Base-by-base conservation (phyloP, 2,329 filamentous ascomycete species). In the Penicillium sp. region DNA sequence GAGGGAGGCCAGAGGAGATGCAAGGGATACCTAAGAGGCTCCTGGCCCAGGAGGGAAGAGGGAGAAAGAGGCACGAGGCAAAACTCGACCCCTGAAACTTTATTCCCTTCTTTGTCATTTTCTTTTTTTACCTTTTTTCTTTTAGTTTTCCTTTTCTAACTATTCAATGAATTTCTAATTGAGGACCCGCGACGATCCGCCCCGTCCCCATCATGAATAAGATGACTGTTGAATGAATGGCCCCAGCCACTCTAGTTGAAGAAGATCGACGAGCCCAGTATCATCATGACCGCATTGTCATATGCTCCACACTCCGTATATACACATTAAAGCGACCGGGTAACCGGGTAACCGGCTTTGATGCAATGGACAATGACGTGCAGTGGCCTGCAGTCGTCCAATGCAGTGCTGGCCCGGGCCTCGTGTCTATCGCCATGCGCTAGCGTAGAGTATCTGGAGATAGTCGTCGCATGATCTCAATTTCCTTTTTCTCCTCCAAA, bases 121-220 rank as follows among this genome's bases (percentile, higher is more conserved):
- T 40, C 14, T 24, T 40, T n/a, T 40, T 40, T 23, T 40, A 2
- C 9, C 23, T 40, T 24, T 40, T 29, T 24, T 23, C 5, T 23
- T 40, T 40, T n/a, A 7, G 5, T 44, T 44, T 44, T 31, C 24
- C 21, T 23, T 14, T 14, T 42, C 36, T 23, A 26, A 44, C 34
- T 47, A 39, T 44, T 42, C 53, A 29, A 57, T 59, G 56, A 59
- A 59, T 51, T n/a, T 60, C 60, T 51, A 51, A 49, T 39, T 9
- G n/a, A 24, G 14, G 44, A 29, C 48, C 54, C 54, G 54, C 46
- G 36, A 33, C 23, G 48, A 28, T 26, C 47, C 47, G 47, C 47
- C 24, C 36, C 21, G 40, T 3, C 40, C 24, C n/a, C 42, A 16
- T 43, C 24, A 40, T 24, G 24, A 28, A n/a, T n/a, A n/a, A n/a